Conservation (phyloP, 2,329 filamentous ascomycete species). For the Myrmaecium sp. region DNA sequence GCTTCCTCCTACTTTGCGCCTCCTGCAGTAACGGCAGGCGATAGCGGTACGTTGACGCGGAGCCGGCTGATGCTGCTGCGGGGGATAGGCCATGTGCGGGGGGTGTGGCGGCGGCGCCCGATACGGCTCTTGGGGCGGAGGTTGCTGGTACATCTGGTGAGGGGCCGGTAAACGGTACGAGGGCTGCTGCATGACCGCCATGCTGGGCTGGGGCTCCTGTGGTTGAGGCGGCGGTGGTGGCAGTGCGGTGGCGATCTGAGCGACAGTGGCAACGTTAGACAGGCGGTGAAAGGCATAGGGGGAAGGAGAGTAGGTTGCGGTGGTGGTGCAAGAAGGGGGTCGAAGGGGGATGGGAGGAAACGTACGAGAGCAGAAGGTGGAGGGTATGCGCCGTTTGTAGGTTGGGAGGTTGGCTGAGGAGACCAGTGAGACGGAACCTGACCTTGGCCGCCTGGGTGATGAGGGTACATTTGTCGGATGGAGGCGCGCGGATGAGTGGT, state of each 20-base stretch:
- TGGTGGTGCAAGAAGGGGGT: constrained; percentile 4
- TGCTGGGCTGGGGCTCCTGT: constrained; percentile 24
- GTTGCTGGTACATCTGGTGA: constrained; percentile 25
- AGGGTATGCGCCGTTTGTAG: constrained; percentile 19
- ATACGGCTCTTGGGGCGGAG: constrained; percentile 23
- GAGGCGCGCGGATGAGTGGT: constrained; percentile 4
- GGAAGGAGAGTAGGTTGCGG: constrained; percentile 6
- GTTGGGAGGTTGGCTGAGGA: constrained; percentile 17
- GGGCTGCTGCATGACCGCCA: constrained; percentile 26
- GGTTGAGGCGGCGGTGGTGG: constrained; percentile 15
- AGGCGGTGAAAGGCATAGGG: constrained; percentile 2
- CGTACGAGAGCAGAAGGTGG: constrained; percentile 19
- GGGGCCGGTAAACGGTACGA: constrained; percentile 28
- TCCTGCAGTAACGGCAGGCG: constrained; percentile 41
- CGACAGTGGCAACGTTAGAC: constrained; percentile 6
- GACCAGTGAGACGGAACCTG: constrained; percentile 9
- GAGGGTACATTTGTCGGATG: constrained; percentile 6
- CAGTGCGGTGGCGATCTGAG: constrained; percentile 15
- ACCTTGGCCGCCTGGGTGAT: constrained; percentile 15
- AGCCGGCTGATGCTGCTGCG: constrained; percentile 30
- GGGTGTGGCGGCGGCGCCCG: constrained; percentile 24
- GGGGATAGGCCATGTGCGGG: constrained; percentile 19
- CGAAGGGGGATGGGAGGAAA: constrained; percentile 8
- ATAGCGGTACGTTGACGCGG: constrained; percentile 43
- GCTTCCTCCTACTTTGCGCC: constrained; percentile 41